Evolutionary conservation across 805 yeast species (phyloP).

Genomic region (Myxozyma geophila): DNA sequence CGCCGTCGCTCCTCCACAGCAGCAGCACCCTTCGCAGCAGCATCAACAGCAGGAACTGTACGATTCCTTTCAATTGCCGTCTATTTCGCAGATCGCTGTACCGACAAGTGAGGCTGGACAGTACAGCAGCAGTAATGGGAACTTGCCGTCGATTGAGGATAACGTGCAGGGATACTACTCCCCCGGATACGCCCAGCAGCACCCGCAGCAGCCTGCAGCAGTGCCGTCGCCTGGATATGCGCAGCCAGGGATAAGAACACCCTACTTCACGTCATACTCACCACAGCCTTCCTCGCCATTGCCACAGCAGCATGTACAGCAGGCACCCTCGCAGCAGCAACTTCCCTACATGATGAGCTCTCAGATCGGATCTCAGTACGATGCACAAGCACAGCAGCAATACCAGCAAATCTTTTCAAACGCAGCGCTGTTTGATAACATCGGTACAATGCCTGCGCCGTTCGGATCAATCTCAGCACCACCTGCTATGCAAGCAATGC

Average conservation of each 20-base stretch:
- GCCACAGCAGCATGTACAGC: constrained; percentile 6
- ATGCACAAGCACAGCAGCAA: constrained; percentile 13
- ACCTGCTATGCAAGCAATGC: constrained; percentile 1
- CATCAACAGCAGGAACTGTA: constrained; percentile 18
- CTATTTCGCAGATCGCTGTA: constrained; percentile 1
- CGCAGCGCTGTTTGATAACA: constrained; percentile 3
- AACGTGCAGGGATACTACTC: constrained; percentile 6
- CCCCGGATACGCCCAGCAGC: background rate
- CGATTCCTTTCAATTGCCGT: constrained; percentile 3
- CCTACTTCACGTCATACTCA: constrained; percentile 1
- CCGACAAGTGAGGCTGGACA: background rate
- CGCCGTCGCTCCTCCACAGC: background rate
- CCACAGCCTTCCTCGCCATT: constrained; percentile 1
- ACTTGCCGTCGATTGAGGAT: background rate
- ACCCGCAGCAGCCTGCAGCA: background rate
- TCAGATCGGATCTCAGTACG: background rate
- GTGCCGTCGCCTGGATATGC: background rate
- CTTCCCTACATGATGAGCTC: background rate
- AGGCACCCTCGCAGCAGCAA: background rate
- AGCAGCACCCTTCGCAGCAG: background rate
- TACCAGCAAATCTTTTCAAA: constrained; percentile 16
- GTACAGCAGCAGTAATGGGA: background rate
- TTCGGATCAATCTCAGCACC: constrained; percentile 2
- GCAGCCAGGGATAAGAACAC: constrained; percentile 1
- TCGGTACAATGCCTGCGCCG: background rate